phyloP scores from a whole-genome alignment of 2,329 filamentous ascomycete species.

The Trichophyton benhamiae region DNA sequence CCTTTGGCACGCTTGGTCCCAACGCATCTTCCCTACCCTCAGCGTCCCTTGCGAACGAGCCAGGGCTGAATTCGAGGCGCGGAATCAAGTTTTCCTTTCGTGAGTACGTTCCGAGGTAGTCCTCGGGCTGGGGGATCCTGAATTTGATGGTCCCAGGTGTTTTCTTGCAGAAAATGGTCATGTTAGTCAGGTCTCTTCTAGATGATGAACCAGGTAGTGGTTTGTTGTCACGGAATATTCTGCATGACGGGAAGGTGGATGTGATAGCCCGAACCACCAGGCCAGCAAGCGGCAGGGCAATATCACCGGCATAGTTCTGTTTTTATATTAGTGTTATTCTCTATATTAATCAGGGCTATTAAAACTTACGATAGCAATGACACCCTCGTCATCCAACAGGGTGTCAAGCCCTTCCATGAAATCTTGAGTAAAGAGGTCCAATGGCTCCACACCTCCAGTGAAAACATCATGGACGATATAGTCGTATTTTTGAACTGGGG shows the following conservation, averaged over 20 bases:
- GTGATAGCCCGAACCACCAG: conserved; percentile 74
- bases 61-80: conserved; percentile 57
- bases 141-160: conserved; percentile 47
- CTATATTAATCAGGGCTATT: conserved; percentile 11
- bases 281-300: conserved; percentile 60
- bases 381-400: conserved; percentile 64
- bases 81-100: conserved; percentile 61
- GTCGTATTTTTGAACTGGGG: conserved; percentile 49
- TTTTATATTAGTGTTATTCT: no score
- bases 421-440: conserved; percentile 72
- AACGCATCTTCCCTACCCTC: background rate
- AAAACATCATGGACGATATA: conserved; percentile 98
- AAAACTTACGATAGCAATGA: conserved; percentile 67
- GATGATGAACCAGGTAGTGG: conserved; percentile 39
- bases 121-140: conserved; percentile 49
- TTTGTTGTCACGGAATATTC: conserved; percentile 72
- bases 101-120: conserved; percentile 61
- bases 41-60: conserved; percentile 21
- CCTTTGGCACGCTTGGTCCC: conserved; percentile 22
- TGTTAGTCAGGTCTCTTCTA: conserved; percentile 70
- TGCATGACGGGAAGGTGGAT: conserved; percentile 74
- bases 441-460: conserved; percentile 86
- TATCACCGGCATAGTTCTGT: conserved; percentile 89
- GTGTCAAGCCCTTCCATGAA: conserved; percentile 61
- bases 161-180: conserved; percentile 89